Conservation (phyloP, 768 basidiomycete species). For the Crucibulum laeve region DNA sequence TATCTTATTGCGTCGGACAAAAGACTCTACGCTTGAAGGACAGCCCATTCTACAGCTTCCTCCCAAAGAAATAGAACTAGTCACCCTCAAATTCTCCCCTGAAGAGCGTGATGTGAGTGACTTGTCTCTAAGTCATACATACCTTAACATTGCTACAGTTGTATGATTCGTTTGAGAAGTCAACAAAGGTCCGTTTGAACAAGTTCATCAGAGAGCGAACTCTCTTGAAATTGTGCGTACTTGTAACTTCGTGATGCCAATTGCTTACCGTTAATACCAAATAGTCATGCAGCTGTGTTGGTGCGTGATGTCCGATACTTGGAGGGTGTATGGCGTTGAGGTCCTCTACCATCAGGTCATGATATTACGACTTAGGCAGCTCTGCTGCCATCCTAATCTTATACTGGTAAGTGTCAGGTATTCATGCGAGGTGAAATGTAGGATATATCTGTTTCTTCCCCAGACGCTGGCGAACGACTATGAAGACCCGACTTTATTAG, state of each 20-base stretch:
- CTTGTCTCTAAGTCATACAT: too few species aligned
- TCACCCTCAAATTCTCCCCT: slow-evolving; percentile 53
- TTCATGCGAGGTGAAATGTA: not conserved
- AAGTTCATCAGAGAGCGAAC: slow-evolving; percentile 62
- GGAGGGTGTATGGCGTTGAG: not conserved
- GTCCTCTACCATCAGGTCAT: slow-evolving; percentile 39
- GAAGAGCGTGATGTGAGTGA: slow-evolving; percentile 62
- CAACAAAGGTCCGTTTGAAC: slow-evolving; percentile 50
- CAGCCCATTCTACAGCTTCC: slow-evolving; percentile 64
- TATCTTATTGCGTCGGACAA: slow-evolving; percentile 69
- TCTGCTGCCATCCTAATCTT: slow-evolving; percentile 71
- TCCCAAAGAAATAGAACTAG: slow-evolving; percentile 53
- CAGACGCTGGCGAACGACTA: slow-evolving; percentile 27
- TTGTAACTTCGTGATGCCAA: not conserved
- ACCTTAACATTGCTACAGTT: slow-evolving; percentile 34
- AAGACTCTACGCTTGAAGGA: slow-evolving; percentile 62
- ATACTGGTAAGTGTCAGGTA: slow-evolving; percentile 43
- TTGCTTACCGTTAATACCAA: not conserved
- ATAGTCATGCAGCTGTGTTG: slow-evolving; percentile 44
- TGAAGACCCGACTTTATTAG: slow-evolving; percentile 46
- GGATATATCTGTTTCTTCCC: not conserved
- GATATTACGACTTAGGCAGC: slow-evolving; percentile 71
- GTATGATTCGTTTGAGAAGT: slow-evolving; percentile 54
- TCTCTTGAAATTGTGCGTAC: slow-evolving; percentile 65
- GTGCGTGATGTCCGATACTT: slow-evolving; percentile 18